These are phyloP conservation scores for Pleurotus pulmonarius DNA, from an alignment of 768 basidiomycete species.

Conservation along the genomic window DNA sequence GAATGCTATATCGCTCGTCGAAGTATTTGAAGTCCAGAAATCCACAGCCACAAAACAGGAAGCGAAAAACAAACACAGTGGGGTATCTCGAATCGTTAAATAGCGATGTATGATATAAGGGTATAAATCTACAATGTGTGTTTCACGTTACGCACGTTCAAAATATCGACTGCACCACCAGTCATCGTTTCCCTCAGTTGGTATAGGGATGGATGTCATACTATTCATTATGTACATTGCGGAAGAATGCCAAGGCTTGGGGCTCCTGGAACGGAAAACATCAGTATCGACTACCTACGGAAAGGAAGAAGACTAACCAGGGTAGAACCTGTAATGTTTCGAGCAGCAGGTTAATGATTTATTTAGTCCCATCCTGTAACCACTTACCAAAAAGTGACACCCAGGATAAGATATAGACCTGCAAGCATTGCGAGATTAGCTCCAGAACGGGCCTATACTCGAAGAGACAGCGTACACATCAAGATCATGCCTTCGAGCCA, in stretches of 20 bases:
- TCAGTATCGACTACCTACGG: neutral
- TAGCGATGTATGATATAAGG: too few relatives aligned
- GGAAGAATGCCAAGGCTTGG: conserved; percentile 1
- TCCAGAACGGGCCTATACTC: too few relatives aligned
- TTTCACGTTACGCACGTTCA: too few relatives aligned
- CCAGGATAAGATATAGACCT: conserved; percentile 57
- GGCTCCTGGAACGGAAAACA: neutral
- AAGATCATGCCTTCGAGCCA: conserved; percentile 82
- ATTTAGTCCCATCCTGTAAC: neutral
- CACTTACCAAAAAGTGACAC: conserved; percentile 19
- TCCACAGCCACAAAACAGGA: neutral
- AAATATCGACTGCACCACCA: too few relatives aligned
- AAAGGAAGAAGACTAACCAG: conserved; percentile 24
- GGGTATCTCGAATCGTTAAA: too few relatives aligned
- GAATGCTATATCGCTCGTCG: too few relatives aligned
- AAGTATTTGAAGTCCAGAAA: too few relatives aligned
- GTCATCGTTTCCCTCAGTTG: too few relatives aligned
- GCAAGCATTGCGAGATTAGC: too few relatives aligned
- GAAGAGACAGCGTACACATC: conserved; percentile 35
- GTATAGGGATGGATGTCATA: neutral
- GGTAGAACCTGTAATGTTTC: conserved; percentile 25
- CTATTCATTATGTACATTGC: neutral
- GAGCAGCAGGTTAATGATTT: neutral
- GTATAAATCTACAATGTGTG: too few relatives aligned
- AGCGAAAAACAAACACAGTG: neutral